phyloP scores from a whole-genome alignment of 306 rosid genomes.

The Medicago arabica region DNA sequence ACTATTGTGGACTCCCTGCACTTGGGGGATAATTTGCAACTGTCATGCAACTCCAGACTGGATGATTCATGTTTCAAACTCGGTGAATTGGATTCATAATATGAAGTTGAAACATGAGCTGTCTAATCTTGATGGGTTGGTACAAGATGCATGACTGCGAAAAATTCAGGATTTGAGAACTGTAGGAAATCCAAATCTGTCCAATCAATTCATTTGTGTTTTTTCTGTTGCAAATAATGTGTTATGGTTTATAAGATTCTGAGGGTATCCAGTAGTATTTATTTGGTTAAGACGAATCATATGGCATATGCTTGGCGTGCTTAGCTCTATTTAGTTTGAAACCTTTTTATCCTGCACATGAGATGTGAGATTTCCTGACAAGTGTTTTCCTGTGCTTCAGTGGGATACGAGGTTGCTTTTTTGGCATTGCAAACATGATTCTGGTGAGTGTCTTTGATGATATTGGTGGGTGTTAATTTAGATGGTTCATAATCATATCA shows the following conservation, averaged over 20 bases:
- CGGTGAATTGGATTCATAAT: not conserved
- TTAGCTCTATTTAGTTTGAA: conserved; percentile 24
- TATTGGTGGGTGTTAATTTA: conserved; percentile 1
- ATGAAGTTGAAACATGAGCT: not conserved
- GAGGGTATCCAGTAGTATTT: conserved; percentile 5
- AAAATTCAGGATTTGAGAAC: not conserved
- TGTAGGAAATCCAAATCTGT: not conserved
- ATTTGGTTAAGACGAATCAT: conserved; percentile 5
- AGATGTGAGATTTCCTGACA: conserved; percentile 41
- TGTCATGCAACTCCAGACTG: not conserved
- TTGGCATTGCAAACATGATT: conserved; percentile 93
- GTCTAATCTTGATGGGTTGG: not conserved
- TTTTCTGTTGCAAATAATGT: not conserved
- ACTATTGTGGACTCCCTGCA: not conserved
- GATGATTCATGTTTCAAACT: not conserved
- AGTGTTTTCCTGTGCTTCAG: conserved; percentile 64
- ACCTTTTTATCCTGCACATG: conserved; percentile 26
- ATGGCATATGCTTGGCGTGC: not conserved
- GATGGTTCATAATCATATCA: not conserved
- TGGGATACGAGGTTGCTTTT: conserved; percentile 92
- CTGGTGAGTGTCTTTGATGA: conserved; percentile 67
- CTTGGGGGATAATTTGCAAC: not conserved
- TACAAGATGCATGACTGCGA: not conserved
- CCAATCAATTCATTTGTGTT: not conserved
- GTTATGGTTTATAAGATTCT: conserved; percentile 25